These are phyloP conservation scores for Hansenula anomala DNA, from an alignment of 1,139 yeast genomes.

Conservation along the genomic window DNA sequence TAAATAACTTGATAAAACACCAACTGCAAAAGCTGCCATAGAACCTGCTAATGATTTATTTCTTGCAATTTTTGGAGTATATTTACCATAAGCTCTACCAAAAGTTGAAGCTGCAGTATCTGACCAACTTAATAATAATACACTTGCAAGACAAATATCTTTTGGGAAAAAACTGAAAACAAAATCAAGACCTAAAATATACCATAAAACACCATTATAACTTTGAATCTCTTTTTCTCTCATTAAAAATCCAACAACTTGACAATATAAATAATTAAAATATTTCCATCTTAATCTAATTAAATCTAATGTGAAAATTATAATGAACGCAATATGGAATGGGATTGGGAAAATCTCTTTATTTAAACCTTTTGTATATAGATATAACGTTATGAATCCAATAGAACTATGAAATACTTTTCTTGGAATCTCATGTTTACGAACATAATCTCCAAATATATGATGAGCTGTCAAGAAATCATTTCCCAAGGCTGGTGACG, in stretches of 20 bases:
- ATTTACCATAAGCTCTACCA: constrained; percentile 79
- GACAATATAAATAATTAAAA: constrained; percentile 62
- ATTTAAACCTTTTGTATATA: constrained; percentile 61
- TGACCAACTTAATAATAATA: constrained; percentile 87
- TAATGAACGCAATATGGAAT: constrained; percentile 46
- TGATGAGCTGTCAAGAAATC: constrained; percentile 26
- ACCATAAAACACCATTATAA: constrained; percentile 85
- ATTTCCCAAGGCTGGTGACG: constrained; percentile 11
- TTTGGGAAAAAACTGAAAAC: constrained; percentile 71
- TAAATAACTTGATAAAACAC: constrained; percentile 57
- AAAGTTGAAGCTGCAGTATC: constrained; percentile 96
- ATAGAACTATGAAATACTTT: constrained; percentile 84
- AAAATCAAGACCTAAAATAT: constrained; percentile 68
- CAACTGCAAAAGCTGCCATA: constrained; percentile 76
- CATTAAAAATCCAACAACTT: constrained; percentile 71
- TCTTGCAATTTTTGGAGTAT: constrained; percentile 71
- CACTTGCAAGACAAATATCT: constrained; percentile 74
- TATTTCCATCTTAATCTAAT: constrained; percentile 57
- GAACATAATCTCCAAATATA: constrained; percentile 46
- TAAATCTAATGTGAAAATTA: constrained; percentile 61
- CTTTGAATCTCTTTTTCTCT: constrained; percentile 69
- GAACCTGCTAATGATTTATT: constrained; percentile 89
- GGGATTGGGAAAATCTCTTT: constrained; percentile 55
- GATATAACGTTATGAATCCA: constrained; percentile 71
- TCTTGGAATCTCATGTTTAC: constrained; percentile 85